Evolutionary conservation across 495 filamentous ascomycete species (phyloP), one percentile per base, ranked within the genome.

Genomic region (Neurospora sp.): DNA sequence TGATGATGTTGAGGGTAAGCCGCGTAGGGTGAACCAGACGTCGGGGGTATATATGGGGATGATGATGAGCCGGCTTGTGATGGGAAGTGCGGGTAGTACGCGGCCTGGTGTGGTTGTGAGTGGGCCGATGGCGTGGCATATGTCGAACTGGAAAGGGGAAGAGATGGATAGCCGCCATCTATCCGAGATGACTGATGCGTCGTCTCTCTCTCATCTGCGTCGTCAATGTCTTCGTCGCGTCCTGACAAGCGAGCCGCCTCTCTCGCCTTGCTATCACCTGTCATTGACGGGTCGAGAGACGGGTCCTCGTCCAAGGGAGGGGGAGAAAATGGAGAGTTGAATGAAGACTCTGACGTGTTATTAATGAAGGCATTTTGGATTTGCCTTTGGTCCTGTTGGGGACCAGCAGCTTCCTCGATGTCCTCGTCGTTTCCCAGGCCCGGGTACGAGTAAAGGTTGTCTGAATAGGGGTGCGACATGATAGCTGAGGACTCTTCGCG

Each of bases 371-470:
- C 53, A 65, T 65, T 65, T 37, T 65, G 53, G 14, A 16, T 35
- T 31, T 65, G 53, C 14, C 53, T 14, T 35, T 18, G 53, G 14
- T 65, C 53, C 18, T 69, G n/a, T 35, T 69, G 72, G 3, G 72
- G 44, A 31, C 10, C 31, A n/a, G 16, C 72, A 69, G 70, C 68
- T 38, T 69, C 69, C 69, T 79, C 80, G 59, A 72, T 48, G 39
- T 82, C 83, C 72, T 78, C 77, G 69, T 82, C 79, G 73, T 75
- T 73, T 9, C 74, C 75, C 70, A 82, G 79, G 74, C 78, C 83
- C 61, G 76, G 74, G 76, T 78, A 74, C 37, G 82, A 83, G 76
- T 82, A 83, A 73, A 85, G 75, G 70, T 84, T 80, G 76, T 85
- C 84, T 10, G 84, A 83, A 76, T 85, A 84, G 2, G 84, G 82